These are phyloP conservation scores for Coccinonectria pachysandricola DNA, from an alignment of 2,329 filamentous ascomycete genomes.

Conservation along the genomic window DNA sequence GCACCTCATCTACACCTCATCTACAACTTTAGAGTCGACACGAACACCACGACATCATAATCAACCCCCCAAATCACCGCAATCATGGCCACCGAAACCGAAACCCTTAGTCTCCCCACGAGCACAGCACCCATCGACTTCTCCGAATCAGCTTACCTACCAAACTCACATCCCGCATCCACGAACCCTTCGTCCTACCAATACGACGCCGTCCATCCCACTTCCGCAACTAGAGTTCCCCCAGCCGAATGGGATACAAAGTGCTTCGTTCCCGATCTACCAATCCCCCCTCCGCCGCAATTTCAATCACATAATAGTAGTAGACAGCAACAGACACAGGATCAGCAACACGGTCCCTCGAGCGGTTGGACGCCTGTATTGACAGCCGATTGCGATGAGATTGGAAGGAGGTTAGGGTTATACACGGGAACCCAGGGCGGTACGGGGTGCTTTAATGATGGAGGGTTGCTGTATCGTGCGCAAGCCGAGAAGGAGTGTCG, in stretches of 20 bases:
- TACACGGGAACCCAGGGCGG: too few relatives aligned
- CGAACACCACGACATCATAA: too few relatives aligned
- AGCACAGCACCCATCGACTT: slow-evolving; percentile 23
- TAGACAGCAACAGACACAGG: too few relatives aligned
- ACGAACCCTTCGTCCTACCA: slow-evolving; percentile 8
- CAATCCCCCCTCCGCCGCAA: background rate
- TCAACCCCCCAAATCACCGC: slow-evolving; percentile 1
- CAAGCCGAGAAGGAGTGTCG: slow-evolving; percentile 17
- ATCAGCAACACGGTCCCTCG: too few relatives aligned
- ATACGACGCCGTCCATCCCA: slow-evolving; percentile 8
- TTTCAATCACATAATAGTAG: too few relatives aligned
- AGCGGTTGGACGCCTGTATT: too few relatives aligned
- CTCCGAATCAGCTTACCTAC: slow-evolving; percentile 19
- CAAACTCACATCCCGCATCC: slow-evolving; percentile 8
- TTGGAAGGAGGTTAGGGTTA: too few relatives aligned
- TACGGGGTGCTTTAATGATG: slow-evolving; percentile 16
- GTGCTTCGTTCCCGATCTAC: slow-evolving; percentile 12
- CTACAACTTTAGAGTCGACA: too few relatives aligned
- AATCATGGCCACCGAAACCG: slow-evolving; percentile 24
- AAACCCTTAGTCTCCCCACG: slow-evolving; percentile 22
- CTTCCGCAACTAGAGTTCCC: too few relatives aligned
- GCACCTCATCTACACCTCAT: too few relatives aligned
- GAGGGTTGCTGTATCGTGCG: slow-evolving; percentile 17
- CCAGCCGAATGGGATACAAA: slow-evolving; percentile 22
- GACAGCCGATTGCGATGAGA: too few relatives aligned